Evolutionary conservation across 768 basidiomycete species (phyloP).

Genomic region (Gymnopilus dilepis): DNA sequence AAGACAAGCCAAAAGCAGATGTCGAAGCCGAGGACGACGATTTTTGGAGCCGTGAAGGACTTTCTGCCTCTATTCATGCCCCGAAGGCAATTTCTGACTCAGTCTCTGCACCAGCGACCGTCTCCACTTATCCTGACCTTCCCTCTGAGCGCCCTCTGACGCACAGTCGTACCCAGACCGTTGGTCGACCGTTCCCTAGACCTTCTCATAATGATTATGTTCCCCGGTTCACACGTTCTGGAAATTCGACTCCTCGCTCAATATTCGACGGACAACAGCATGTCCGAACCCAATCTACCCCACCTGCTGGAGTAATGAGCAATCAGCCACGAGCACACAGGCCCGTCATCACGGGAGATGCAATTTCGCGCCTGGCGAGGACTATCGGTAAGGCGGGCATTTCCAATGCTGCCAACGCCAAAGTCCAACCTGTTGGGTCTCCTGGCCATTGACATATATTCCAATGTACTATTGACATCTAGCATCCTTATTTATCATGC

Average conservation of each 20-base stretch:
- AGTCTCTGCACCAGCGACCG: conserved; percentile 44
- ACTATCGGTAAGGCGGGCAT: conserved; percentile 53
- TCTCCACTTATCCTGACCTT: conserved; percentile 35
- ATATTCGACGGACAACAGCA: conserved; percentile 40
- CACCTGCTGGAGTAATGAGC: conserved; percentile 46
- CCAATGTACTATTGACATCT: background rate
- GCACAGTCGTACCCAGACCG: conserved; percentile 63
- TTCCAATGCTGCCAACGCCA: conserved; percentile 11
- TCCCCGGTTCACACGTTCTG: conserved; percentile 45
- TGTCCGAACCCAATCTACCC: conserved; percentile 70
- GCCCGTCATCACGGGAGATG: conserved; percentile 77
- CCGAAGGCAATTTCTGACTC: conserved; percentile 46
- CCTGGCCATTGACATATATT: conserved; percentile 4
- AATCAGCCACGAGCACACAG: conserved; percentile 44
- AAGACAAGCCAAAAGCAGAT: conserved; percentile 4
- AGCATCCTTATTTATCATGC: conserved; percentile 10
- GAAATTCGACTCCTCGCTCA: conserved; percentile 49
- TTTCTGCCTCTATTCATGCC: conserved; percentile 63
- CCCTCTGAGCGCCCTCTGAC: conserved; percentile 33
- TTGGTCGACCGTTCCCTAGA: conserved; percentile 47
- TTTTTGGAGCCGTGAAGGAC: conserved; percentile 19
- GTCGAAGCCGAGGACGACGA: conserved; percentile 6
- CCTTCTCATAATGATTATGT: conserved; percentile 31
- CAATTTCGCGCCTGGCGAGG: conserved; percentile 66
- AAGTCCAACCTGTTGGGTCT: conserved; percentile 18